These are phyloP conservation scores for Lactarius pseudohatsudake DNA, from an alignment of 768 basidiomycete species.

Conservation along the genomic window DNA sequence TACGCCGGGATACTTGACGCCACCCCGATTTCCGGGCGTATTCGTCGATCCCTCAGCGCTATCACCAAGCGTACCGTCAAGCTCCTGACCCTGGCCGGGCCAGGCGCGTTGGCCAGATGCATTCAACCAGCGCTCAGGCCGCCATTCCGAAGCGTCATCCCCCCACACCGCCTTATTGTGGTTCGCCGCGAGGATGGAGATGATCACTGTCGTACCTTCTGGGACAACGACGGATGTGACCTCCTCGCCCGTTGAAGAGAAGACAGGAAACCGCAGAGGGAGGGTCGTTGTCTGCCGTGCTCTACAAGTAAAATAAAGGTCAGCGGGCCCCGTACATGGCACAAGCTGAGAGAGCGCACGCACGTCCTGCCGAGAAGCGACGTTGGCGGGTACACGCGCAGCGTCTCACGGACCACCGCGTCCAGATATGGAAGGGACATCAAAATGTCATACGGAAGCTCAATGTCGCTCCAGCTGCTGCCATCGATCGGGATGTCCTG, in stretches of 20 bases:
- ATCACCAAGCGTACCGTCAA: slow-evolving; percentile 20
- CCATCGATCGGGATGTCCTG: slow-evolving; percentile 1
- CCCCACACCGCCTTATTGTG: slow-evolving; percentile 35
- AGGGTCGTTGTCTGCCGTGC: slow-evolving; percentile 11
- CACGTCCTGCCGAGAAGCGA: slow-evolving; percentile 37
- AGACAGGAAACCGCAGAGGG: slow-evolving; percentile 4
- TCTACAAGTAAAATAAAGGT: slow-evolving; percentile 29
- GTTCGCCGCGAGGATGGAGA: slow-evolving; percentile 36
- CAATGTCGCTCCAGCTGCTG: slow-evolving; percentile 35
- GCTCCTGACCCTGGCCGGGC: neutral
- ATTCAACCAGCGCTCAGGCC: slow-evolving; percentile 35
- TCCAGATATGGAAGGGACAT: slow-evolving; percentile 48
- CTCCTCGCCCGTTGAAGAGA: neutral
- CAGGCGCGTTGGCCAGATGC: slow-evolving; percentile 10
- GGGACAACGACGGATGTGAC: slow-evolving; percentile 2
- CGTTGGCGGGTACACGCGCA: slow-evolving; percentile 41
- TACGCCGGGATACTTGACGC: slow-evolving; percentile 29
- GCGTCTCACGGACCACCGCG: slow-evolving; percentile 43
- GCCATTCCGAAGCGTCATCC: slow-evolving; percentile 33
- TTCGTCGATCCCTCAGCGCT: neutral
- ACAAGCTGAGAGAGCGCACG: slow-evolving; percentile 10
- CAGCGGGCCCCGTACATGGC: neutral
- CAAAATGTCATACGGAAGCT: slow-evolving; percentile 42
- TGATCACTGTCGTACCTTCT: slow-evolving; percentile 30
- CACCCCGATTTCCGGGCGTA: slow-evolving; percentile 13